These are phyloP conservation scores for Cucumis sativus DNA, from an alignment of 306 rosid species.

Conservation along the genomic window DNA sequence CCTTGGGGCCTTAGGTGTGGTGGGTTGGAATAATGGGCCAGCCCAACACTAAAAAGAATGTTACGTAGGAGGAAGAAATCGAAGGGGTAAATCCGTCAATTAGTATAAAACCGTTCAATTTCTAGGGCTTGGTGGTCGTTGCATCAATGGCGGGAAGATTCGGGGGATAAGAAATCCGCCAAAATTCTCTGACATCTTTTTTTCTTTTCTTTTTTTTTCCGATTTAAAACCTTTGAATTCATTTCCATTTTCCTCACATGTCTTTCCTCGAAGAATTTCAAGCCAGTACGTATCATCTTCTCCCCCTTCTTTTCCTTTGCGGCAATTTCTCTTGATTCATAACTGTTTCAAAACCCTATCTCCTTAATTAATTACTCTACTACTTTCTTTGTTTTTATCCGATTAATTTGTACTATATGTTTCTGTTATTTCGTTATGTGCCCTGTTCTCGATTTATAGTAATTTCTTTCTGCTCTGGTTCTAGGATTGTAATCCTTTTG, in stretches of 20 bases:
- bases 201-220: background rate
- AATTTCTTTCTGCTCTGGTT: background rate
- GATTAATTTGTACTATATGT: background rate
- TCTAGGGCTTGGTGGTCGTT: conserved; percentile 8
- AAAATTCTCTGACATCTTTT: background rate
- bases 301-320: background rate
- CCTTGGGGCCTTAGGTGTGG: background rate
- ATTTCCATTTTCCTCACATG: background rate
- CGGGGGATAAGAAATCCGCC: conserved; percentile 1
- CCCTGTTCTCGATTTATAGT: background rate
- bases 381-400: background rate
- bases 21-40: background rate
- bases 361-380: conserved; percentile 3
- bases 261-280: conserved; percentile 79
- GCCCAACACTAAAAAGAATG: background rate
- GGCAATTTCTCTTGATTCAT: background rate
- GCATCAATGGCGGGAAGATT: conserved; percentile 13
- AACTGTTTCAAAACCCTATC: background rate
- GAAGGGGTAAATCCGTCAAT: conserved; percentile 8
- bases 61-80: background rate
- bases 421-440: background rate
- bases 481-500: background rate
- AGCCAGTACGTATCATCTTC: conserved; percentile 40
- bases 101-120: conserved; percentile 1
- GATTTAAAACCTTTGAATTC: background rate